These are phyloP conservation scores for Aureobasidium sp. DNA, from an alignment of 2,329 filamentous ascomycete genomes.

Conservation along the genomic window DNA sequence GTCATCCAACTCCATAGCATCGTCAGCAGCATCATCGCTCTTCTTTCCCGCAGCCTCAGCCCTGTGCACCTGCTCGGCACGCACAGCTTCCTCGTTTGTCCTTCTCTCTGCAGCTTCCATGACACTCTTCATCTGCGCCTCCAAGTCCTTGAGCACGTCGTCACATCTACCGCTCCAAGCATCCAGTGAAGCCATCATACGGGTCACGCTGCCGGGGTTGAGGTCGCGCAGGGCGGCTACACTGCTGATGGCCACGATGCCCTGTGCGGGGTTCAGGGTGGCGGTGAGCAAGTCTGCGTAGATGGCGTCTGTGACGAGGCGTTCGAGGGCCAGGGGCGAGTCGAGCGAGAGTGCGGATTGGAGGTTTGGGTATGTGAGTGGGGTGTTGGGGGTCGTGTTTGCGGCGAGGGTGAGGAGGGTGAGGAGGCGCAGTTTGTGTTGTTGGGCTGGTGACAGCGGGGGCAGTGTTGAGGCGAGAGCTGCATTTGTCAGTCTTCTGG, in stretches of 20 bases:
- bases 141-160: slow-evolving; percentile 62
- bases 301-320: slow-evolving; percentile 76
- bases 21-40: slow-evolving; percentile 14
- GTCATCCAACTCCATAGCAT: slow-evolving; percentile 28
- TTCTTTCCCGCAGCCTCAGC: slow-evolving; percentile 19
- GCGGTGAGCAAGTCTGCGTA: slow-evolving; percentile 76
- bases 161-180: slow-evolving; percentile 75
- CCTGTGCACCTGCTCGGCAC: slow-evolving; percentile 30
- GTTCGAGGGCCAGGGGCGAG: slow-evolving; percentile 64
- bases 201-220: slow-evolving; percentile 59
- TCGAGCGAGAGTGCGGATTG: slow-evolving; percentile 57
- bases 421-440: slow-evolving; percentile 80
- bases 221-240: slow-evolving; percentile 83
- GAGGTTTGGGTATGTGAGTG: slow-evolving; percentile 64
- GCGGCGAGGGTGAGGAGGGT: slow-evolving; percentile 75
- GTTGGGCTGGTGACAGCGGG: slow-evolving; percentile 60
- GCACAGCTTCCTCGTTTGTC: slow-evolving; percentile 35
- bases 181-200: slow-evolving; percentile 58
- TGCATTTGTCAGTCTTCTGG: slow-evolving; percentile 19
- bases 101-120: slow-evolving; percentile 37
- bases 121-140: slow-evolving; percentile 62
- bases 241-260: slow-evolving; percentile 66
- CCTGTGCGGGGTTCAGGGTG: slow-evolving; percentile 70
- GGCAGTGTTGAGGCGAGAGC: slow-evolving; percentile 52
- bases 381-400: slow-evolving; percentile 35